phyloP scores from a whole-genome alignment of 2,329 filamentous ascomycete species.

The Trichoderma aggressivum region DNA sequence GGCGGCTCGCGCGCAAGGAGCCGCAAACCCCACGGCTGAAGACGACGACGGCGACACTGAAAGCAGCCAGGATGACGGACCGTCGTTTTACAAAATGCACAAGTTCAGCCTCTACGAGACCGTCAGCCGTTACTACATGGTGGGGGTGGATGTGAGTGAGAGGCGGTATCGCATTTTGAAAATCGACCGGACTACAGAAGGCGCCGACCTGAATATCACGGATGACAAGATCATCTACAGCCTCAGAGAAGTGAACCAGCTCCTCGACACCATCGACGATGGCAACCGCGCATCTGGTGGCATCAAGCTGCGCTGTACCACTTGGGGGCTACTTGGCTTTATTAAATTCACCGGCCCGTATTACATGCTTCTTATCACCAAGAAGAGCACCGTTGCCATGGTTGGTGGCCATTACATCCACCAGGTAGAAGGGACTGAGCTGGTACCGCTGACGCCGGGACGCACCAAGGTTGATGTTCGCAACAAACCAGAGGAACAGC shows the following conservation, averaged over 20 bases:
- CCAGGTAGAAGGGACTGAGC: conserved; percentile 88
- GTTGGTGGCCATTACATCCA: conserved; percentile 95
- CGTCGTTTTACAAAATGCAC: conserved; percentile 69
- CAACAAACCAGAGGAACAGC: conserved; percentile 76
- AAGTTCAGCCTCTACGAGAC: conserved; percentile 98
- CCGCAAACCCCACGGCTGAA: conserved; percentile 6
- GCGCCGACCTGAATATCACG: conserved; percentile 73
- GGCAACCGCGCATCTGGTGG: conserved; percentile 90
- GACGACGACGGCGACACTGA: conserved; percentile 28
- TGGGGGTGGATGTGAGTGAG: conserved; percentile 88
- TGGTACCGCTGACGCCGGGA: conserved; percentile 79
- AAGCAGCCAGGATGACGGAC: conserved; percentile 17
- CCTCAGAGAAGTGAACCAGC: conserved; percentile 84
- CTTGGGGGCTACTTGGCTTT: conserved; percentile 92
- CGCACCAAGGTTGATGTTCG: conserved; percentile 71
- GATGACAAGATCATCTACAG: conserved; percentile 96
- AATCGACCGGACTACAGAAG: conserved; percentile 82
- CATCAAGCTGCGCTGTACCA: conserved; percentile 81
- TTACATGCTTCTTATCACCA: conserved; percentile 96
- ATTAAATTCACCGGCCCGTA: conserved; percentile 93
- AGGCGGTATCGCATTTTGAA: conserved; percentile 87
- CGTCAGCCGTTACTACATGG: conserved; percentile 86
- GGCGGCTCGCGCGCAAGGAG: conserved; percentile 26
- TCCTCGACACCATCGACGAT: conserved; percentile 92
- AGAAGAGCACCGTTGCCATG: conserved; percentile 93